Evolutionary conservation across 2,329 filamentous ascomycete genomes (phyloP), one percentile per base, ranked within the genome.

Genomic region (Hymenoscyphus salicellus): DNA sequence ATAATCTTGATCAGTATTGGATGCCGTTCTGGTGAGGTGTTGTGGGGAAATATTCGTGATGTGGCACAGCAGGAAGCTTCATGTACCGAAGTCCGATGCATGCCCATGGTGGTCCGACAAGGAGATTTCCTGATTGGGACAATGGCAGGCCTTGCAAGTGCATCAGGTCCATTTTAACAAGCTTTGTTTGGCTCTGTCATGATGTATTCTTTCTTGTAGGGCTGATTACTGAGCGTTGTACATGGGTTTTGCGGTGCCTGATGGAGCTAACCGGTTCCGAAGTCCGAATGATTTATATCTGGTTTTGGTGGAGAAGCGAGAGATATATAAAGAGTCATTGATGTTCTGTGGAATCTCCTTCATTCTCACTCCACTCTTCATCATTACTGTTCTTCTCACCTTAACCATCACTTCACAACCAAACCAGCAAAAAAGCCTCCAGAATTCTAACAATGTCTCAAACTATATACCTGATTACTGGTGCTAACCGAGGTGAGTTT

Each of bases 401-500:
- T 8, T 3, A 3, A 8, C 41, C n/a, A 46, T 20, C 41, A 49
- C n/a, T 6, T 59, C 28, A 33, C 41, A 20, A 52, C 1, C 10
- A 2, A 2, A 36, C 8, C 26, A 30, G 14, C 14, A 3, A 3
- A 46, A 30, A 28, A 17, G 1, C n/a, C 14, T 20, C 17, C 23
- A 10, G 3, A 16, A 41, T 6, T n/a, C n/a, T 10, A 11, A 30
- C 6, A 59, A 60, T 60, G 58, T 32, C 23, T 20, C 16, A 11
- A 28, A 52, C 14, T 23, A 23, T 60, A 20, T 60, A 60, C 23
- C 26, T 60, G 10, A 77, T 80, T 65, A 78, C 77, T 1, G 78
- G 78, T 58, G 75, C 74, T n/a, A 77, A 75, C 64, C 72, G 78
- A 33, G 78, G 78, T 56, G 8, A 20, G 52, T 16, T 38, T 26